Base-by-base conservation (phyloP, 257 asterid genomes). In the Ehretia macrophylla region DNA sequence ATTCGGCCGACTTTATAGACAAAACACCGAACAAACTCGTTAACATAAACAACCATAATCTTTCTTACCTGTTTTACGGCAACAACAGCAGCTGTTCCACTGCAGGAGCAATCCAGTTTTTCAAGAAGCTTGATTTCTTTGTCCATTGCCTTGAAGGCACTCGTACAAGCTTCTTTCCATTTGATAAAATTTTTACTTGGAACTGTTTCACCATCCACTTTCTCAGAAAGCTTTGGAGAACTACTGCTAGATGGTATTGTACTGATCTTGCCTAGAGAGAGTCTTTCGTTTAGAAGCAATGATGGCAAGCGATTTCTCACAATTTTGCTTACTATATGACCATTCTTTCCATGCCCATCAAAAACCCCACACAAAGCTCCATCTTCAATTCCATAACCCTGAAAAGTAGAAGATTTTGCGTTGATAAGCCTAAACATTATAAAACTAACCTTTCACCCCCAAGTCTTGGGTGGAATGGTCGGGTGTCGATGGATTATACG, bases 341-440 rank as follows among this genome's bases (percentile, higher is more conserved):
- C 98, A 62, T 79, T 76, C 42, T 64, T 35, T 0, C 98, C 98
- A 77, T 90, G 96, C 37, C 98, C 98, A 67, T 91, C 98, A 63
- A 87, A 91, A 10, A 91, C 88, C 18, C 79, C 96, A 54, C 87
- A 57, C 3, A 85, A 66, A 4, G 38, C 77, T 68, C 96, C 95
- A 59, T 80, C 80, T 62, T 81, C 89, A 23, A 67, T 69, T 45
- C 91, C 96, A 59, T 81, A 90, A 3, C 95, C 90, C 97, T 87
- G 70, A 51, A 22, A 65, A 55, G 47, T 61, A 45, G 8, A 51
- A 3, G 47, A 42, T 42, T 10, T 42, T 42, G 47, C 11, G 11
- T 22, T 22, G 17, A 42, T 42, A 42, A 10, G 47, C 12, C 16
- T 10, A 47, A 16, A 16, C n/a, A 47, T 47, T 10, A 47, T 18